Evolutionary conservation across 805 yeast genomes (phyloP).

Genomic region (Tetrapisispora nanseiensis): DNA sequence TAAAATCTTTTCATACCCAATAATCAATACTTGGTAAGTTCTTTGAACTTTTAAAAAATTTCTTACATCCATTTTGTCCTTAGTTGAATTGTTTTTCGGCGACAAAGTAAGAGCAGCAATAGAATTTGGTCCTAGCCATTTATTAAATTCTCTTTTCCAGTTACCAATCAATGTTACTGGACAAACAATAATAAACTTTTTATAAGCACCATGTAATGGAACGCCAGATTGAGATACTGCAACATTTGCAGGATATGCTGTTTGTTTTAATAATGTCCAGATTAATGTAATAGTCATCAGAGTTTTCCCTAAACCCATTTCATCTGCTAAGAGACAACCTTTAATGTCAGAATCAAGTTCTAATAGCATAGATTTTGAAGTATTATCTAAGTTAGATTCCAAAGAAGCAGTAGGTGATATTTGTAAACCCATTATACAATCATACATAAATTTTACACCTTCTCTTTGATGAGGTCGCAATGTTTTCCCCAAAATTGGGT

Average conservation of each 20-base stretch:
- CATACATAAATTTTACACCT: constrained; percentile 74
- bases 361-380: constrained; percentile 10
- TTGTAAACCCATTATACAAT: constrained; percentile 66
- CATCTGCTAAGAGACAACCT: constrained; percentile 90
- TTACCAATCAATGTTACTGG: constrained; percentile 84
- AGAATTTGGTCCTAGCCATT: constrained; percentile 69
- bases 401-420: constrained; percentile 31
- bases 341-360: constrained; percentile 23
- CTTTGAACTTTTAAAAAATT: constrained; percentile 51
- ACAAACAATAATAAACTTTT: constrained; percentile 69
- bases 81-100: constrained; percentile 38
- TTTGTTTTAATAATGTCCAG: constrained; percentile 72
- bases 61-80: constrained; percentile 47
- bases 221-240: constrained; percentile 30
- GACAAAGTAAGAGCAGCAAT: constrained; percentile 58
- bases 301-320: constrained; percentile 94
- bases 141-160: constrained; percentile 81
- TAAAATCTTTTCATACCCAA: constrained; percentile 79
- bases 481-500: constrained; percentile 41
- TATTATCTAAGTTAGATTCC: constrained; percentile 1
- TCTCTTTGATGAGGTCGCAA: constrained; percentile 82
- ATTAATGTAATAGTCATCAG: constrained; percentile 73
- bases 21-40: constrained; percentile 72
- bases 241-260: constrained; percentile 35
- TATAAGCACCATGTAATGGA: constrained; percentile 30